Base-by-base conservation (phyloP, 129 eudicot genomes). In the Tagetes erecta region DNA sequence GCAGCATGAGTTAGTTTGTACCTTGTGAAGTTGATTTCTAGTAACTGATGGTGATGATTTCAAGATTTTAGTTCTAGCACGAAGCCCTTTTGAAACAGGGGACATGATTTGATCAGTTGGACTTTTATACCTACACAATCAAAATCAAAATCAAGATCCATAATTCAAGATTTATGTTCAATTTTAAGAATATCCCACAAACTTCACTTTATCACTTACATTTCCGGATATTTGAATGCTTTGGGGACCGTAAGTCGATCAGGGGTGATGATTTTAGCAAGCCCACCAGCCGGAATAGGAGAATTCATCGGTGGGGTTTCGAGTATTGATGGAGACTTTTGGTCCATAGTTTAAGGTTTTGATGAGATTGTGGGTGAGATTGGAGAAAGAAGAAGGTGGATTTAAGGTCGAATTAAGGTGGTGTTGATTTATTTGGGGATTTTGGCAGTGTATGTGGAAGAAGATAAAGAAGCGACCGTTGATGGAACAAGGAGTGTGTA, bases 71-170 rank as follows among this genome's bases (percentile, higher is more conserved):
- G 88, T 87, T 85, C 96, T 89, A 58, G 89, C 92, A 65, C 87
- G 87, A 57, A 89, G 81, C 41, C 91, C 85, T 64, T 82, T 92
- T 0, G 96, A 87, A 68, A 92, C 76, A 47, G 96, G 96, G 2
- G 97, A 92, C 87, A 92, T 84, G 75, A 89, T 89, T 1, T 72
- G 87, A 87, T 92, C 96, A 30, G 96, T 92, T 73, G 97, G 97
- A 42, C 97, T 92, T 3, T 88, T 83, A 52, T 92, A 92, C 88
- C 95, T 91, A 80, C 76, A 58, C 65, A 37, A 20, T 20, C 76
- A 78, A 40, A 71, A 31, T 1, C 34, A n/a, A 2, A 34, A 6
- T 8, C 13, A 40, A 50, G 3, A 70, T 1, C 62, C n/a, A 72
- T 31, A 44, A 47, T 10, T 44, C 53, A 67, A 13, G 41, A 6